Evolutionary conservation across 208 protist species (phyloP).

Genomic region (Acanthamoeba castellanii): DNA sequence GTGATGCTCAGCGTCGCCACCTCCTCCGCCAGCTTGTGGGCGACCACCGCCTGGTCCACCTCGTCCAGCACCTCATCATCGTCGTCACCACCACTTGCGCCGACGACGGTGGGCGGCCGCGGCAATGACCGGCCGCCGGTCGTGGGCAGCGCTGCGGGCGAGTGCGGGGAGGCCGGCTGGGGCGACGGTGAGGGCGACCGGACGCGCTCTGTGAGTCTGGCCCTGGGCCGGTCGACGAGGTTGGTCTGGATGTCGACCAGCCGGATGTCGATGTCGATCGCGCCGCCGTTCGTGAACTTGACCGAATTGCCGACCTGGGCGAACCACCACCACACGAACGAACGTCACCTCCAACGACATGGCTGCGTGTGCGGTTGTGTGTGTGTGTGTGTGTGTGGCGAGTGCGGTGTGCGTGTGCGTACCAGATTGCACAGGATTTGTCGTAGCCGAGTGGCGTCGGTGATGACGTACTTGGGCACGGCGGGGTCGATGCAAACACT

Average conservation of each 20-base stretch:
- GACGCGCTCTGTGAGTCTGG: background rate
- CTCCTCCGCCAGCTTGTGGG: background rate
- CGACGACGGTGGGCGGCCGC: background rate
- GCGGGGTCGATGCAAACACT: constrained; percentile 5
- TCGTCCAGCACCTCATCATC: background rate
- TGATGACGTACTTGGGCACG: background rate
- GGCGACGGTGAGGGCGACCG: background rate
- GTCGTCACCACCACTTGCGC: background rate
- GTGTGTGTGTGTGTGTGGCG: no score
- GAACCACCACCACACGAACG: background rate
- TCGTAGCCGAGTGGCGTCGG: background rate
- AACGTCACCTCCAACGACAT: no score
- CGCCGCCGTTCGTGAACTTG: background rate
- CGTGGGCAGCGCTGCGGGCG: background rate
- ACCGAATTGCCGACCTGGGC: constrained; percentile 16
- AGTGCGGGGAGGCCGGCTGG: background rate
- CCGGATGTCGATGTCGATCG: background rate
- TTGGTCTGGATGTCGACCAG: background rate
- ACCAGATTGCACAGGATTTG: constrained; percentile 42
- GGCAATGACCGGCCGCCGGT: background rate
- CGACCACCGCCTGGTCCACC: background rate
- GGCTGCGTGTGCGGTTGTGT: no score
- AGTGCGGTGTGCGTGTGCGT: background rate
- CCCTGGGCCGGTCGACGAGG: background rate
- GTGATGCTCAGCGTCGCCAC: background rate